These are phyloP conservation scores for Chrysopogon serrulatus DNA, from an alignment of 176 grass and related monocot genomes.

Conservation along the genomic window DNA sequence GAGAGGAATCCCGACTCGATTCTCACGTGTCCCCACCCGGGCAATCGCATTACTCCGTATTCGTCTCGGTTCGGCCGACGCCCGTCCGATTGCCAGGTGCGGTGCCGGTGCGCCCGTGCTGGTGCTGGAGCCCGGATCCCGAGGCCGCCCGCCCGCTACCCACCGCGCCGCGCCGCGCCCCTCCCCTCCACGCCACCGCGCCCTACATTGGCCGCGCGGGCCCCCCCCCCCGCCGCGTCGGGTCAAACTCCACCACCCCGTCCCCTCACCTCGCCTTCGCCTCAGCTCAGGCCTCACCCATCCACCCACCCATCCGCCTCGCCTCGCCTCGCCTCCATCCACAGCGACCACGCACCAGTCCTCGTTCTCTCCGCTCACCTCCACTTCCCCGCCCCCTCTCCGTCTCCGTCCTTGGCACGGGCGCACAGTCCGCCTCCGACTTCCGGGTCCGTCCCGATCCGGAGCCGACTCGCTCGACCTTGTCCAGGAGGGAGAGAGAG, in stretches of 20 bases:
- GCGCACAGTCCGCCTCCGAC: not conserved
- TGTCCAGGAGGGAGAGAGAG: no score
- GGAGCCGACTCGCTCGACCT: not conserved
- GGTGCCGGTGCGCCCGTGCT: not conserved
- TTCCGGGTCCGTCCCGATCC: not conserved
- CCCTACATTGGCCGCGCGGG: not conserved
- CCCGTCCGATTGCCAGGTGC: not conserved
- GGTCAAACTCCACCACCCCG: slow-evolving; percentile 47
- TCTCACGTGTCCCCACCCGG: no score
- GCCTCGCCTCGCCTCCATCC: slow-evolving; percentile 16
- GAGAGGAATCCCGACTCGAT: no score
- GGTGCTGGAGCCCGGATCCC: slow-evolving; percentile 9
- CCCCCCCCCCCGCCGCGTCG: slow-evolving; percentile 27
- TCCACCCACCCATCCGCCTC: not conserved
- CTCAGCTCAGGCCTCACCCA: slow-evolving; percentile 25
- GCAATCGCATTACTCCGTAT: not conserved
- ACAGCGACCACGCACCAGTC: not conserved
- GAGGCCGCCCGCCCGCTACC: not conserved
- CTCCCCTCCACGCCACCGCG: slow-evolving; percentile 17
- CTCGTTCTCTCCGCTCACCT: not conserved
- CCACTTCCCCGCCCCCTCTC: not conserved
- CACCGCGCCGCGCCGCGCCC: not conserved
- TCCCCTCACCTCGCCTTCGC: not conserved
- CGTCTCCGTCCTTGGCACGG: not conserved
- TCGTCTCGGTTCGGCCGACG: slow-evolving; percentile 16